Evolutionary conservation across 768 basidiomycete genomes (phyloP), one percentile per base, ranked within the genome.

Genomic region (Neoboletus brunneissimus): DNA sequence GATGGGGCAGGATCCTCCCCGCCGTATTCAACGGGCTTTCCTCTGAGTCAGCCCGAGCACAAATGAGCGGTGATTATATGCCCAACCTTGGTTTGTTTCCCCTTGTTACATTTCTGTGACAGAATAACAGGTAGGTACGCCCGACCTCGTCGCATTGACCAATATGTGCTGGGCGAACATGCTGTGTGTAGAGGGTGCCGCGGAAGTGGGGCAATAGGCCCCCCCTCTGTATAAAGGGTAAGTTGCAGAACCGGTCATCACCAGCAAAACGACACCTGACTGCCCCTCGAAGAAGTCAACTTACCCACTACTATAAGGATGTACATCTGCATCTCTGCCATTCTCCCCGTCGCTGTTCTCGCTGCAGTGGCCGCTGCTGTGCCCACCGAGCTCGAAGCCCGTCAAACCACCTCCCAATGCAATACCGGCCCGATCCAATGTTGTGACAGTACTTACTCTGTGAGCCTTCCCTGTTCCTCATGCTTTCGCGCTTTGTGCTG

Each of bases 141-240:
- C 23, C 34, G 23, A 38, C 37, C 48, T 50, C 44, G 25, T 31
- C 40, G 8, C 22, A 37, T 34, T 0, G 12, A 20, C 12, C 8
- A 23, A 34, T 35, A 11, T 3, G 2, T 35, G 10, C 18, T 18
- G 29, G 31, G 12, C 4, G 1, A 18, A 11, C 1, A 29, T 29
- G 25, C 31, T 25, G 31, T 45, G 41, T 29, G 25, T 13, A 29
- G 20, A 4, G 10, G n/a, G 15, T 41, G 20, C 11, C 5, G 10
- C 1, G 12, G 13, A 4, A 23, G 2, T 35, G 48, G 32, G 0
- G 25, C 10, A 12, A 29, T 10, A 23, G 6, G 29, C 20, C 1
- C 9, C 18, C 10, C 25, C 18, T 18, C 5, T 3, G 52, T 54
- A 63, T 66, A 65, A 65, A 56, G n/a, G 42, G 15, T 22, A 3